Conservation (phyloP, 2,329 filamentous ascomycete species). For the Scortechinia acanthostroma region DNA sequence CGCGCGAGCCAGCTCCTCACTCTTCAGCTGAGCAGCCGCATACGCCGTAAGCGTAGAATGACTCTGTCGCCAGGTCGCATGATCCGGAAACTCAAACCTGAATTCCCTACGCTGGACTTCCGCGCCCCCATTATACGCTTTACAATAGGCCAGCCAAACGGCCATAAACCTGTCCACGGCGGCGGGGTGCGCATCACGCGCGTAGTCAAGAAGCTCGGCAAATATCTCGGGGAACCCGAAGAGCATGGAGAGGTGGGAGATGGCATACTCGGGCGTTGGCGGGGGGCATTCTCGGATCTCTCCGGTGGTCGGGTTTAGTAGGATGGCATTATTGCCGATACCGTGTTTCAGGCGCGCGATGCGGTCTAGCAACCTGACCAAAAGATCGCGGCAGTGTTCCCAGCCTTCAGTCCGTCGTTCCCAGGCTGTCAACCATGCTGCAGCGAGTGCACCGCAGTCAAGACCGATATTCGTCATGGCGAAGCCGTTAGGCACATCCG, state of each 20-base stretch:
- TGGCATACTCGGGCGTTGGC: conserved; percentile 2
- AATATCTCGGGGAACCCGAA: conserved; percentile 1
- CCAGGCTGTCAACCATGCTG: conserved; percentile 3
- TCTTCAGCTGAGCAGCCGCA: conserved; percentile 3
- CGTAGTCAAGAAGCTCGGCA: neutral
- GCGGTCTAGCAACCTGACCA: neutral
- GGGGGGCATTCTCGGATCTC: conserved; percentile 3
- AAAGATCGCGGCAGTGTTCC: conserved; percentile 1
- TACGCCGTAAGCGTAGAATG: conserved; percentile 4
- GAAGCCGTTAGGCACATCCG: neutral
- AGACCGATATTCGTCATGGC: conserved; percentile 4
- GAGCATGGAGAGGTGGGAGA: conserved; percentile 3
- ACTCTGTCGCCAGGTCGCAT: conserved; percentile 4
- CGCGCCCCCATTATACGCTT: conserved; percentile 4
- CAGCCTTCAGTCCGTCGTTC: conserved; percentile 4
- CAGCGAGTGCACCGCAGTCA: conserved; percentile 3
- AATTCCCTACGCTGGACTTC: conserved; percentile 3
- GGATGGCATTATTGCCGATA: conserved; percentile 4
- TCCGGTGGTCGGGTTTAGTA: conserved; percentile 3
- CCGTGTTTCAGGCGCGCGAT: neutral
- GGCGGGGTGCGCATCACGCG: neutral
- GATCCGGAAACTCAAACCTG: conserved; percentile 3
- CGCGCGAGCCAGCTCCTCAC: conserved; percentile 2
- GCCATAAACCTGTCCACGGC: conserved; percentile 2
- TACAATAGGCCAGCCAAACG: conserved; percentile 3